These are phyloP conservation scores for Acanthamoeba healyi DNA, from an alignment of 208 protist species.

Conservation along the genomic window DNA sequence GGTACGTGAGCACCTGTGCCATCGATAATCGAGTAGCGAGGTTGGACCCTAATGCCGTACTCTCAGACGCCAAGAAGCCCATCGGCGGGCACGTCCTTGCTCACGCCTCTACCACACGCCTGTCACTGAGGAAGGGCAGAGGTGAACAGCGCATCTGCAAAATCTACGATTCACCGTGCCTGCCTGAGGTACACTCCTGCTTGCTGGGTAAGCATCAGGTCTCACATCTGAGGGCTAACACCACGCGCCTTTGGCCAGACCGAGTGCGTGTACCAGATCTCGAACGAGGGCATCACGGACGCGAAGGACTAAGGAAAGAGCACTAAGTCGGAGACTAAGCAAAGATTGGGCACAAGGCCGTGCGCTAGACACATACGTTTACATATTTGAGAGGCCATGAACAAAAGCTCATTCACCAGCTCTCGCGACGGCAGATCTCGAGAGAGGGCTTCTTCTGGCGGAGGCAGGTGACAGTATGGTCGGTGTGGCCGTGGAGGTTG, in stretches of 20 bases:
- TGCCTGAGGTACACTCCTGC: slow-evolving; percentile 94
- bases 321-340: too few relatives aligned
- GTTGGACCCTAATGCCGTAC: neutral
- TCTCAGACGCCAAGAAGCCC: slow-evolving; percentile 92
- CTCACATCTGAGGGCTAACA: neutral
- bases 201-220: slow-evolving; percentile 90
- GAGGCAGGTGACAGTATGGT: neutral
- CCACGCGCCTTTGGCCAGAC: neutral
- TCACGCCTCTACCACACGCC: slow-evolving; percentile 97
- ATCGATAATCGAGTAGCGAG: neutral
- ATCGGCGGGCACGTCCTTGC: slow-evolving; percentile 96
- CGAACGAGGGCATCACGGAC: slow-evolving; percentile 96
- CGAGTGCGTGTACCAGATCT: slow-evolving; percentile 94
- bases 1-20: neutral
- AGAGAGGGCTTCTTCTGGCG: slow-evolving; percentile 28
- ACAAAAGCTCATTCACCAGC: too few relatives aligned
- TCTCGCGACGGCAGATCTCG: neutral
- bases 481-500: neutral
- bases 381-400: too few relatives aligned
- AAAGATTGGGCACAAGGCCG: too few relatives aligned
- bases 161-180: slow-evolving; percentile 97
- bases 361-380: too few relatives aligned
- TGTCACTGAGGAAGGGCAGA: slow-evolving; percentile 90
- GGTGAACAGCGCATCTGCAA: slow-evolving; percentile 98
- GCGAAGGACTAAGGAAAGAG: slow-evolving; percentile 93